Base-by-base conservation (phyloP, 176 grass and related monocot species). In the Carex cristatella region DNA sequence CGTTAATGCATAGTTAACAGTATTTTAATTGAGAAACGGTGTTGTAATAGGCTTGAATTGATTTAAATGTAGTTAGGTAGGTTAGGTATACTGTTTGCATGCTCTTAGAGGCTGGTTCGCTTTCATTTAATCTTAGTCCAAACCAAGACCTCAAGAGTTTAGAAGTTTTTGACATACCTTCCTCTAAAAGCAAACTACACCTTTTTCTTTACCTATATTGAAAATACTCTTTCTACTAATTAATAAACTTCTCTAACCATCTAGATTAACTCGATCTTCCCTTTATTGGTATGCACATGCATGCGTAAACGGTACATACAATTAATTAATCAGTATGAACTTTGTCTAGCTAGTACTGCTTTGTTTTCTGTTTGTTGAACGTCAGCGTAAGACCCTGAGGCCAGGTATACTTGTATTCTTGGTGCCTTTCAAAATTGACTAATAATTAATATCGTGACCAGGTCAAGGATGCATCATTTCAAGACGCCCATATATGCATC, bases 11-110 rank as follows among this genome's bases (percentile, higher is more conserved):
- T 23, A 23, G 23, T 23, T 23, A 23, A 35, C 33, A 1, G 33
- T 35, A 35, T 57, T 83, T 83, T 30, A 40, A 23, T 23, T 23
- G 23, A 40, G 38, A 40, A 5, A 5, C 4, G 38, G 38, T 40
- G 38, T 5, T 69, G 33, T 63, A 33, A 35, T 69, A 6, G 30
- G 58, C 3, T 68, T 67, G 19, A 83, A 69, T 54, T 37, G 42
- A 69, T 18, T 81, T 53, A 13, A 65, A 61, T 30, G 44, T 54
- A n/a, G 86, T 88, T 93, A 61, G 91, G 86, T 90, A 84, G 58
- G 84, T 84, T 88, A 82, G 88, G 88, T 88, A 33, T 33, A 61
- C 8, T 58, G 10, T 81, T 10, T 65, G 74, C 56, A 75, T 67
- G 79, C 61, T 79, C 73, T 69, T 55, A 87, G 71, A 16, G 62